A percentile compares a stretch with the other conserved stretches of the same genome.
Conservation (phyloP, 106 monocot species). For the Allium sativum region DNA sequence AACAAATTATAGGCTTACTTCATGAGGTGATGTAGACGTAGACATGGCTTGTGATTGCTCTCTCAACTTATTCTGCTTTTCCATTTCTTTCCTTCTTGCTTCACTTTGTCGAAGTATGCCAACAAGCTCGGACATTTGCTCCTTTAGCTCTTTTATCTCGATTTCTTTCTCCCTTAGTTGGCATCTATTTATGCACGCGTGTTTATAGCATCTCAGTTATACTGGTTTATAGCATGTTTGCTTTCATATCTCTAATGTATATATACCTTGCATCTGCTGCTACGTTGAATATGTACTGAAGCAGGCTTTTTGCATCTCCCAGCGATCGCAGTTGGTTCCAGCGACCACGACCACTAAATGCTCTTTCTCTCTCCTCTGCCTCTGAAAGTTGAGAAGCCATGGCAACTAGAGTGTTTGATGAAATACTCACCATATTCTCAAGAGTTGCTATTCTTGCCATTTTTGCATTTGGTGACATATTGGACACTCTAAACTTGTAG, state of each 20-base stretch:
- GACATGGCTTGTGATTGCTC: slow-evolving; percentile 43
- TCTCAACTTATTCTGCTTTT: slow-evolving; percentile 48
- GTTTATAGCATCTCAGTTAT: background rate
- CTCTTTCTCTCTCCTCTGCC: slow-evolving; percentile 85
- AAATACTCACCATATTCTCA: slow-evolving; percentile 89
- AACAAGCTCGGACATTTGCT: slow-evolving; percentile 75
- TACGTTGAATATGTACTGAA: slow-evolving; percentile 74
- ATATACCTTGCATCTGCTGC: slow-evolving; percentile 77
- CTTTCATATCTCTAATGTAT: no score
- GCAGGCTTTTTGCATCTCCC: slow-evolving; percentile 74
- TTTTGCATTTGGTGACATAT: slow-evolving; percentile 68
- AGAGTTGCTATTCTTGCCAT: slow-evolving; percentile 62
- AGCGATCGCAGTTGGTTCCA: slow-evolving; percentile 89
- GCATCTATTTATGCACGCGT: slow-evolving; percentile 40
- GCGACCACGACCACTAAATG: slow-evolving; percentile 62
- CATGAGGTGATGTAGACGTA: slow-evolving; percentile 20
- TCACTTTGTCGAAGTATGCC: slow-evolving; percentile 70
- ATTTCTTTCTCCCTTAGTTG: slow-evolving; percentile 63
- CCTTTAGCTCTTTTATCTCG: slow-evolving; percentile 75
- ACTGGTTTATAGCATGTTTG: no score
- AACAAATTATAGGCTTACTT: slow-evolving; percentile 25
- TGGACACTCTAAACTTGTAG: slow-evolving; percentile 28
- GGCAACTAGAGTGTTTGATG: slow-evolving; percentile 79
- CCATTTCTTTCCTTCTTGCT: slow-evolving; percentile 66
- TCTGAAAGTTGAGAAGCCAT: slow-evolving; percentile 97